Base-by-base conservation (phyloP, 305 asterid species). In the Solanum aculeatissimum region DNA sequence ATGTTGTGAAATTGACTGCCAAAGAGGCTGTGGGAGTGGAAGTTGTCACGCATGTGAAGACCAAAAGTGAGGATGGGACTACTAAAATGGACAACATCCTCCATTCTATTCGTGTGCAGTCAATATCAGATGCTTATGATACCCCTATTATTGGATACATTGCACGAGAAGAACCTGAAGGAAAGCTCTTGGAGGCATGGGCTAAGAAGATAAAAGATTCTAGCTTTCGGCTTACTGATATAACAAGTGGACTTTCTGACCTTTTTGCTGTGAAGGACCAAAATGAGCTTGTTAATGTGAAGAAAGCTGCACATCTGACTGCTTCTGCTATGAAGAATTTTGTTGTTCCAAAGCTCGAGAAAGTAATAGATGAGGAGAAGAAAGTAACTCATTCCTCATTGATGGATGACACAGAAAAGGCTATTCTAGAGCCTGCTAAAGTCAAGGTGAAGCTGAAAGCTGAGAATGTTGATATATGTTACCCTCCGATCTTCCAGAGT, bases 401-500 rank as follows among this genome's bases (percentile, higher is more conserved):
- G 57, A 93, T 89, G 97, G 95, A 92, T 43, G 94, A 90, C 66
- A 93, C 95, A 2, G 97, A 95, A 85, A 95, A 90, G 88, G 95
- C 92, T 62, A 92, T 95, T 83, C 82, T 86, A 80, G 95, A 95
- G 62, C 97, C 95, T 25, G 78, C 80, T 40, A 92, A 87, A 87
- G 90, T 93, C 63, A 88, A 89, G 27, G 97, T 93, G 82, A 93
- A 92, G 86, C 91, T 93, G 86, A 95, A 90, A 87, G 92, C 97
- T 77, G 97, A 95, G 14, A 95, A 93, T 85, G 91, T 92, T 9
- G 96, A 93, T 90, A 95, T 95, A 25, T 94, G 97, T 86, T 92
- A 92, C 87, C 97, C 96, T 60, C 97, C 97, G 9, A 92, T 92
- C 74, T 91, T 94, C 86, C 96, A 94, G 86, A 94, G 97, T 79